Evolutionary conservation across 176 grass and related monocot genomes (phyloP).

Genomic region (Cenchrus americanus): DNA sequence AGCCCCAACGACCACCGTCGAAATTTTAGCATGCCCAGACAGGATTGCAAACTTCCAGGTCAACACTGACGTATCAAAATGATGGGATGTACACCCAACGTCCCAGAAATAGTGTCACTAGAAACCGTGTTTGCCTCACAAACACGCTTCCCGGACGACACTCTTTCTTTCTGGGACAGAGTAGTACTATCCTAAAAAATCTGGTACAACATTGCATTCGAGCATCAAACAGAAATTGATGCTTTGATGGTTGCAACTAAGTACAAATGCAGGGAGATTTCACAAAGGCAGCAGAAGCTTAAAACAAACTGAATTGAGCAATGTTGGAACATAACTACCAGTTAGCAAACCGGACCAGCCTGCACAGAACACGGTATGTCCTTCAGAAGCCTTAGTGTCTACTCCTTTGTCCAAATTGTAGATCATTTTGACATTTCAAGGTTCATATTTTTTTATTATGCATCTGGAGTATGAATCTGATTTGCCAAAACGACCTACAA

Average conservation of each 20-base stretch:
- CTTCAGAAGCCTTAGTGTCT: background rate
- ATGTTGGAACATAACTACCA: background rate
- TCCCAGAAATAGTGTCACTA: too few species aligned
- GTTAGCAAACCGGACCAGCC: background rate
- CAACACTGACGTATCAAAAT: background rate
- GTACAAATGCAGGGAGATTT: background rate
- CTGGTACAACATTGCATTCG: background rate
- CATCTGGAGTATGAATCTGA: too few species aligned
- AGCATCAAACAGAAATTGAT: background rate
- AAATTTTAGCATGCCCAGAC: background rate
- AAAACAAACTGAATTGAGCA: background rate
- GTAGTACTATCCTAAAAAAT: too few species aligned
- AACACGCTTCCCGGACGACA: too few species aligned
- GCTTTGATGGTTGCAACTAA: background rate
- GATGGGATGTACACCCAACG: too few species aligned
- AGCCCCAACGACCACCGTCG: background rate
- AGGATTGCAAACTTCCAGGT: background rate
- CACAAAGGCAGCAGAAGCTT: background rate
- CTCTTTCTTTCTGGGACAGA: too few species aligned
- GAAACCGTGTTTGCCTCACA: too few species aligned
- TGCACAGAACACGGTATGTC: background rate
- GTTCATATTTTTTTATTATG: too few species aligned
- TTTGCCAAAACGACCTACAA: too few species aligned
- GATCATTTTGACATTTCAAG: too few species aligned
- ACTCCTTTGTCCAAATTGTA: too few species aligned